Base-by-base conservation (phyloP, 192 early-diverging fungal genomes). In the Podila verticillata region DNA sequence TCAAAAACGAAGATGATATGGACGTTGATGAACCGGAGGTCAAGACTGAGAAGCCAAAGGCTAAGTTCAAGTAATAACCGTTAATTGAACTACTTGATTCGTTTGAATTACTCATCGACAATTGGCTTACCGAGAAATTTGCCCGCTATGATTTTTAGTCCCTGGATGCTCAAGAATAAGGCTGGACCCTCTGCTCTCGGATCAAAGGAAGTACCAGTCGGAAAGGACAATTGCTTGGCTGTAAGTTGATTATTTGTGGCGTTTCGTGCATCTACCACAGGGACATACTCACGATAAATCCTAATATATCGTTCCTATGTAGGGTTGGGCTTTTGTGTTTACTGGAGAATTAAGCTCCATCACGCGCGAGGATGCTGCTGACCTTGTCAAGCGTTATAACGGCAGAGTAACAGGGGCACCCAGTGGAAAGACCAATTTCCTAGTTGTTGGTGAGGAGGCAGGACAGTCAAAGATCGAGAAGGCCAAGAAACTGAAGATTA, bases 311-410 rank as follows among this genome's bases (percentile, higher is more conserved):
- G 39, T 17, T 17, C 10, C 47, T 13, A 5, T 47, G 26, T 44
- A 82, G 82, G 94, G 92, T 20, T 72, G 91, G 61, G 91, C 94
- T 0, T 98, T 99, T 92, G 98, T 99, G 0, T 88, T 98, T 51
- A 95, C 97, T 5, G 98, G 98, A 54, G 95, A 98, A 57, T 87
- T 97, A 30, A 79, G 85, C 12, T 89, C 90, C 9, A 75, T 99
- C 17, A 87, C 90, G 3, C 89, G 95, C 13, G 91, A 95, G 22
- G 90, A 93, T 60, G 88, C 92, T 7, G 83, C 88, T 28, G 93
- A 96, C 82, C 80, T 99, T 22, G 91, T 97, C 22, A 98, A 95
- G 83, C 86, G 93, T 4, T 94, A 96, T 78, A 74, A 30, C 57
- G 94, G 94, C 20, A 85, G 91, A 35, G 88, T 97, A 13, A 97